Evolutionary conservation across 1,284 basidiomycete genomes (phyloP).

Genomic region (Malassezia japonica): DNA sequence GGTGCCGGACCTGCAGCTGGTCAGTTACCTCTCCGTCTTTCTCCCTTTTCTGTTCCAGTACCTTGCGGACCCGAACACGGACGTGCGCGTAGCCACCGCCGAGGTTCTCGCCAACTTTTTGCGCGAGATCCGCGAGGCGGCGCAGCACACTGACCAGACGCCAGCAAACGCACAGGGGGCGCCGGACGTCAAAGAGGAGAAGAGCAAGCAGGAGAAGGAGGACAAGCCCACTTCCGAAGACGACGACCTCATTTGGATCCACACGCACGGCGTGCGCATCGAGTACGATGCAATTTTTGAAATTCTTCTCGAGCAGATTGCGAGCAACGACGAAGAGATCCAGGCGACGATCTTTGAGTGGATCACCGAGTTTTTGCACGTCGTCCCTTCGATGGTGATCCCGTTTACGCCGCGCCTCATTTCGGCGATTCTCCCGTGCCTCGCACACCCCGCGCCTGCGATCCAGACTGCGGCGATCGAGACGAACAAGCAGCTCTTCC

Average conservation of each 20-base stretch:
- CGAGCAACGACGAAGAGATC: slow-evolving; percentile 57
- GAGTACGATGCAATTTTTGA: slow-evolving; percentile 87
- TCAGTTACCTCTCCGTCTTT: slow-evolving; percentile 87
- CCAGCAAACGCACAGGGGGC: slow-evolving; percentile 2
- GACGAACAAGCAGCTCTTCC: slow-evolving; percentile 74
- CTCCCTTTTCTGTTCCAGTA: slow-evolving; percentile 82
- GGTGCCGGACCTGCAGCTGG: slow-evolving; percentile 88
- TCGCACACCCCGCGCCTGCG: slow-evolving; percentile 79
- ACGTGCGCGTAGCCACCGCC: slow-evolving; percentile 84
- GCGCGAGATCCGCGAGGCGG: slow-evolving; percentile 58
- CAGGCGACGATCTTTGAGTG: slow-evolving; percentile 60
- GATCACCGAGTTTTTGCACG: slow-evolving; percentile 81
- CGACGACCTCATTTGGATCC: slow-evolving; percentile 60
- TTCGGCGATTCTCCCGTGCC: slow-evolving; percentile 80
- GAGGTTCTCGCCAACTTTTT: slow-evolving; percentile 84
- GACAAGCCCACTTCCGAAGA: slow-evolving; percentile 44
- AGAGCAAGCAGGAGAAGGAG: slow-evolving; percentile 2
- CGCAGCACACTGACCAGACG: slow-evolving; percentile 16
- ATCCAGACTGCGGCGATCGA: slow-evolving; percentile 78
- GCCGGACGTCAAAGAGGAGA: neutral
- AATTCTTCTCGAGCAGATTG: slow-evolving; percentile 71
- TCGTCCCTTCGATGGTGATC: slow-evolving; percentile 81
- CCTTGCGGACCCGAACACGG: slow-evolving; percentile 84
- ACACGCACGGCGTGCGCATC: slow-evolving; percentile 82
- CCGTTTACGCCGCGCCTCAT: slow-evolving; percentile 88